Evolutionary conservation across 2,329 filamentous ascomycete species (phyloP), one percentile per base, ranked within the genome.

Genomic region (Thelonectria discophora): DNA sequence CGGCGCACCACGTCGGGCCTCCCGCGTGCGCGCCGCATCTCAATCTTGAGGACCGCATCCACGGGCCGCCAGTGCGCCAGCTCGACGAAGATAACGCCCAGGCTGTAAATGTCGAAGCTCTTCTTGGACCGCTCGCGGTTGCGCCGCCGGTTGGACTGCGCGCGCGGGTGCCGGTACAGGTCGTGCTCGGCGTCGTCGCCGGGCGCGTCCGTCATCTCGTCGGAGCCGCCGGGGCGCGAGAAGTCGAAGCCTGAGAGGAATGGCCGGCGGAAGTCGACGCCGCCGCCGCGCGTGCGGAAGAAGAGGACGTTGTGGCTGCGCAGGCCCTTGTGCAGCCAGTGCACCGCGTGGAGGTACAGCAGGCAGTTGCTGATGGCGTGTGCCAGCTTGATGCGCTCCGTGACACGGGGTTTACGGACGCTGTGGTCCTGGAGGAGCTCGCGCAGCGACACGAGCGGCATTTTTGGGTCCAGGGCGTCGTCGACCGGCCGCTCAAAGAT

Each of bases 261-360:
- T 0, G 82, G 82, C 32, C 75, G 72, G 10, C 66, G 64, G 57
- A 78, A 79, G 59, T 80, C 74, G 43, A 81, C 73, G 20, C 63
- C 55, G 61, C 72, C 73, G 20, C 60, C 47, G 27, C 59, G 59
- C 27, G 68, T 63, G 32, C 74, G 74, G 68, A 84, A 85, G 70
- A 86, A 85, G 11, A 87, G 69, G 30, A 87, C 77, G 67, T 84
- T 86, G 56, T 82, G 75, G 59, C 79, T 81, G 12, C 84, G 80
- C 5, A 87, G 75, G n/a, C 83, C 83, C 66, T 87, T 87, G 75
- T 86, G 84, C 6, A 87, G 76, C 84, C 84, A 86, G 62, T 84
- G 80, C 1, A 85, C 82, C 3, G 82, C 79, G 66, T 86, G 84
- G 0, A 86, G 77, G 57, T 85, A 84, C 48, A 86, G 73, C 3